Conservation (phyloP, 2,329 filamentous ascomycete genomes). For the Colletotrichum tabaci region DNA sequence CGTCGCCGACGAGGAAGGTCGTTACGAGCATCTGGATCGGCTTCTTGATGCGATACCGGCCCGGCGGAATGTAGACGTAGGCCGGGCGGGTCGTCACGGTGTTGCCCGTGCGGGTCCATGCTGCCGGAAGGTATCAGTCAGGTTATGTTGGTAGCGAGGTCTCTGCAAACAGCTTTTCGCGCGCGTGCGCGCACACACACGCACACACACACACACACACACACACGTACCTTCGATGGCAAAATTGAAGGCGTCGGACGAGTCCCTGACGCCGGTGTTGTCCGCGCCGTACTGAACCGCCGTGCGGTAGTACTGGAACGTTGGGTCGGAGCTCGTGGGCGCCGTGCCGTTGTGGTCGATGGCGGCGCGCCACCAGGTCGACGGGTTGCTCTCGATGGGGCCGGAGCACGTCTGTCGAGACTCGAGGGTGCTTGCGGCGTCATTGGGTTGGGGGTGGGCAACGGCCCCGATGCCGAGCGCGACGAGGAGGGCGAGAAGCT, state of each 20-base stretch:
- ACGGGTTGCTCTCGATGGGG: slow-evolving; percentile 29
- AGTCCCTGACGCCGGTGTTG: slow-evolving; percentile 46
- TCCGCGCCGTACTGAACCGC: slow-evolving; percentile 48
- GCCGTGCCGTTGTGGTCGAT: slow-evolving; percentile 48
- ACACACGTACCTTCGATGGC: slow-evolving; percentile 43
- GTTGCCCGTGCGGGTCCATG: slow-evolving; percentile 47
- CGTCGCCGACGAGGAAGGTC: slow-evolving; percentile 52
- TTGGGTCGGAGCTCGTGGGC: slow-evolving; percentile 45
- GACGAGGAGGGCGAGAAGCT: slow-evolving; percentile 21
- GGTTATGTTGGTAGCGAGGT: slow-evolving; percentile 5
- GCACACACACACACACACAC: too few relatives aligned
- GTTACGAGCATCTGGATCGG: slow-evolving; percentile 50
- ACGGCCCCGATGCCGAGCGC: slow-evolving; percentile 14
- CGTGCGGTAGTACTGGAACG: slow-evolving; percentile 48
- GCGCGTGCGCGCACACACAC: too few relatives aligned
- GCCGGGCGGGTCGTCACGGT: slow-evolving; percentile 46
- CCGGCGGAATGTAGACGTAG: slow-evolving; percentile 50
- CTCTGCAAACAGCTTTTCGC: neutral
- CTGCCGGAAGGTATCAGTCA: slow-evolving; percentile 30
- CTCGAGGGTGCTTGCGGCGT: slow-evolving; percentile 10
- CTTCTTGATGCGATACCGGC: slow-evolving; percentile 50
- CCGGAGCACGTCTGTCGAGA: slow-evolving; percentile 32
- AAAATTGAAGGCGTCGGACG: slow-evolving; percentile 48
- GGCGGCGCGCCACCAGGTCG: slow-evolving; percentile 48
- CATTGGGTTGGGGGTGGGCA: slow-evolving; percentile 15